Conservation (phyloP, 495 filamentous ascomycete genomes). For the Amphirosellinia nigrospora region DNA sequence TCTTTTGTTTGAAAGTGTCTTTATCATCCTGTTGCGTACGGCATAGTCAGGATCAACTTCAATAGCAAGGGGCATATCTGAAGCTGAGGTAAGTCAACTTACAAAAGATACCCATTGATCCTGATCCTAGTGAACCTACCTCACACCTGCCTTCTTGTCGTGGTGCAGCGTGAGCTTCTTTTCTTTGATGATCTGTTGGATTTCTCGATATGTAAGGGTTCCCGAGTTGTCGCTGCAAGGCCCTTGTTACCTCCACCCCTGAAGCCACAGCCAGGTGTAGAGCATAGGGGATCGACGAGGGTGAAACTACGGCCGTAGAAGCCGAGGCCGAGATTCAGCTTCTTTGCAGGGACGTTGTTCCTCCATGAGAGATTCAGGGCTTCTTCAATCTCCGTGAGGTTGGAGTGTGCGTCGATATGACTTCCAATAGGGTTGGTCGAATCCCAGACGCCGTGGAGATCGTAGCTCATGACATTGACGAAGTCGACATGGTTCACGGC, state of each 20-base stretch:
- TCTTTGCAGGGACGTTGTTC: conserved; percentile 46
- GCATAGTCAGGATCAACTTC: too few relatives aligned
- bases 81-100: too few relatives aligned
- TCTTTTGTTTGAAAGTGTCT: too few relatives aligned
- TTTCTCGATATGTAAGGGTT: conserved; percentile 49
- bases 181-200: conserved; percentile 41
- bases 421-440: conserved; percentile 35
- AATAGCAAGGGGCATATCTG: too few relatives aligned
- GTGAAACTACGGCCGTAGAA: conserved; percentile 59
- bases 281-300: conserved; percentile 27
- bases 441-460: conserved; percentile 48
- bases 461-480: conserved; percentile 60
- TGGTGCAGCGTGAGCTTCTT: conserved; percentile 19
- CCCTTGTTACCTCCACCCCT: conserved; percentile 36
- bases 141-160: conserved; percentile 43
- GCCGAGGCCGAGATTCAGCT: conserved; percentile 56
- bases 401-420: conserved; percentile 55
- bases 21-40: too few relatives aligned
- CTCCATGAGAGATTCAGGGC: conserved; percentile 59
- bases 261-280: conserved; percentile 40
- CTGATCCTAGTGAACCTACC: conserved; percentile 48
- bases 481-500: conserved; percentile 51
- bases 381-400: conserved; percentile 61
- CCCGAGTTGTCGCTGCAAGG: conserved; percentile 39
- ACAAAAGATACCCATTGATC: conserved; percentile 34